Conservation (phyloP, 2,329 filamentous ascomycete species). For the Ophiostoma ips region DNA sequence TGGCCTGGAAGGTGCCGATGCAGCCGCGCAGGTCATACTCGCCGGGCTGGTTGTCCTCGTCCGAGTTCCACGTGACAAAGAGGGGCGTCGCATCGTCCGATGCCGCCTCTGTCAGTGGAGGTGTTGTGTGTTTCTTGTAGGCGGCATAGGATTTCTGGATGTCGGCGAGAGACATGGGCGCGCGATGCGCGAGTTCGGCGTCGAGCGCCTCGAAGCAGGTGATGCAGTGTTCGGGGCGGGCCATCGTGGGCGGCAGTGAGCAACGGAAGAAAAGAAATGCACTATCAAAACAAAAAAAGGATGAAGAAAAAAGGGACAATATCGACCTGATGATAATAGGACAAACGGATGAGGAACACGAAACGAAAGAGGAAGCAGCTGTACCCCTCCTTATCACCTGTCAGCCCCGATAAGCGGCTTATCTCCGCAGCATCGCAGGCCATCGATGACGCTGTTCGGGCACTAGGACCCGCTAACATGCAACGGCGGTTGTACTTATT, state of each 20-base stretch:
- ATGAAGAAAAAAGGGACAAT: no score
- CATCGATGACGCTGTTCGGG: no score
- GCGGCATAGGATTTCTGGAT: slow-evolving; percentile 52
- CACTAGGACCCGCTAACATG: no score
- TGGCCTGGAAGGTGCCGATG: slow-evolving; percentile 83
- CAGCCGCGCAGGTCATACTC: slow-evolving; percentile 67
- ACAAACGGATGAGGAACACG: no score
- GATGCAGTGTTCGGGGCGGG: slow-evolving; percentile 71
- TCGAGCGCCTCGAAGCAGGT: slow-evolving; percentile 84
- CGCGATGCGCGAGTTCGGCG: slow-evolving; percentile 57
- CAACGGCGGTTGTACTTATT: no score
- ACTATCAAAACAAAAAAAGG: no score
- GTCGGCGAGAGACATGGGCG: slow-evolving; percentile 50
- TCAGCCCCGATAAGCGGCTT: no score
- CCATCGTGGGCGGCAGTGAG: slow-evolving; percentile 42
- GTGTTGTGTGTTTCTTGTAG: slow-evolving; percentile 30
- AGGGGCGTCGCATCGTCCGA: slow-evolving; percentile 42
- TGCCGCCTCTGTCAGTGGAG: slow-evolving; percentile 20
- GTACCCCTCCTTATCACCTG: no score
- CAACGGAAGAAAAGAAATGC: no score
- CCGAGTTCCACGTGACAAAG: slow-evolving; percentile 89
- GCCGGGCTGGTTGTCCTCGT: slow-evolving; percentile 31
- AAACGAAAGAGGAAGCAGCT: no score
- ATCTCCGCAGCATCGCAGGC: no score
- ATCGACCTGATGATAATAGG: no score